Conservation (phyloP, 306 rosid species). For the Pyrus betulifolia region DNA sequence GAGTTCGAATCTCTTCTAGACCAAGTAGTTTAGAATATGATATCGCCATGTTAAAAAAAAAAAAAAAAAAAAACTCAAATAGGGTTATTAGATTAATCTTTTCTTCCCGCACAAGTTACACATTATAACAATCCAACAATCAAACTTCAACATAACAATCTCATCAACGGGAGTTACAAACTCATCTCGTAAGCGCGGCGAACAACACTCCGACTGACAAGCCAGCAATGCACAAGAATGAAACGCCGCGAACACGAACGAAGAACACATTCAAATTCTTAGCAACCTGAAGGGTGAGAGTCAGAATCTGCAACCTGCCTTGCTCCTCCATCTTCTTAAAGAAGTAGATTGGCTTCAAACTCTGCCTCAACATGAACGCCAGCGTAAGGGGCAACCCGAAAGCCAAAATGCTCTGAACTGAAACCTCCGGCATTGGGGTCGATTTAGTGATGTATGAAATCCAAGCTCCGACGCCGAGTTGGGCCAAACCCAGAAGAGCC, state of each 20-base stretch:
- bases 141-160: neutral
- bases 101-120: neutral
- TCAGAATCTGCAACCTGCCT: constrained; percentile 61
- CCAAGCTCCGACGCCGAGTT: constrained; percentile 78
- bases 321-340: constrained; percentile 60
- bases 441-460: constrained; percentile 32
- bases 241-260: constrained; percentile 44
- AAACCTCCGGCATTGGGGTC: constrained; percentile 36
- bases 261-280: constrained; percentile 59
- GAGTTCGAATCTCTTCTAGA: no score
- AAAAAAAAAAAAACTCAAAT: no score
- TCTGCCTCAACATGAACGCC: constrained; percentile 65
- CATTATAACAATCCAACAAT: neutral
- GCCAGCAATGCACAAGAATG: constrained; percentile 40
- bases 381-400: constrained; percentile 64
- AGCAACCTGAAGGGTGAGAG: constrained; percentile 51
- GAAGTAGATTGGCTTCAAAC: constrained; percentile 54
- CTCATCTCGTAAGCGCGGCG: constrained; percentile 41
- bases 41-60: no score
- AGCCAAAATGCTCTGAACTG: constrained; percentile 56
- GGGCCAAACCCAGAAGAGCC: constrained; percentile 51
- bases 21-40: no score
- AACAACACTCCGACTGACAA: constrained; percentile 35
- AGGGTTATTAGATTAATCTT: neutral
- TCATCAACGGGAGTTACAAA: neutral